These are phyloP conservation scores for Liquidambar formosana DNA, from an alignment of 164 flowering plant genomes.

Conservation along the genomic window DNA sequence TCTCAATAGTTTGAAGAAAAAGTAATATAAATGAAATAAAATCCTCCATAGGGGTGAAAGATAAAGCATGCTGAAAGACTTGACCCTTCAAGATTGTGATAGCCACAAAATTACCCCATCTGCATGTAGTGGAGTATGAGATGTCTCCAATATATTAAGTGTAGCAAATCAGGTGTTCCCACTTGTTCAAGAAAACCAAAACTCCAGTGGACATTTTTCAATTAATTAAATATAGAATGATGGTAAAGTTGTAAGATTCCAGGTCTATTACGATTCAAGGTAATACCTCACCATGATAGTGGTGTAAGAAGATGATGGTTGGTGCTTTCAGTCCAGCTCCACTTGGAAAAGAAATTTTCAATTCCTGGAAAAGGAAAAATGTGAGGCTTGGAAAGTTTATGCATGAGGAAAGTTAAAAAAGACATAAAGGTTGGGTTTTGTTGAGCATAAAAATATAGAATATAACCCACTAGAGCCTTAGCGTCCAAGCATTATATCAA, in stretches of 20 bases:
- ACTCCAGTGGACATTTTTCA: not conserved
- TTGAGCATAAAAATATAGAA: no score
- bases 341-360: not conserved
- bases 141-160: slow-evolving; percentile 17
- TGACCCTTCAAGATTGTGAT: slow-evolving; percentile 11
- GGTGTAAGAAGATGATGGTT: not conserved
- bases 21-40: not conserved
- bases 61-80: no score
- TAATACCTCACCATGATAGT: slow-evolving; percentile 6
- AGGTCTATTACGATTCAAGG: no score
- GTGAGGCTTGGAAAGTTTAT: not conserved
- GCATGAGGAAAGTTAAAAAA: not conserved
- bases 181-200: not conserved
- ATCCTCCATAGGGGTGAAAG: not conserved
- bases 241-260: slow-evolving; percentile 13
- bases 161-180: slow-evolving; percentile 21
- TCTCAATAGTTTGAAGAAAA: not conserved
- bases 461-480: not conserved
- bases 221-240: not conserved
- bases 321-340: not conserved
- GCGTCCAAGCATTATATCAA: not conserved
- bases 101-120: slow-evolving; percentile 2
- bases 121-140: slow-evolving; percentile 25
- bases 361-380: not conserved
- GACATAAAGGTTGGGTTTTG: not conserved